A percentile compares a stretch with the other conserved stretches of the same genome.
These are phyloP conservation scores for Albugo laibachii DNA, from an alignment of 352 stramenopile genomes.

Conservation along the genomic window DNA sequence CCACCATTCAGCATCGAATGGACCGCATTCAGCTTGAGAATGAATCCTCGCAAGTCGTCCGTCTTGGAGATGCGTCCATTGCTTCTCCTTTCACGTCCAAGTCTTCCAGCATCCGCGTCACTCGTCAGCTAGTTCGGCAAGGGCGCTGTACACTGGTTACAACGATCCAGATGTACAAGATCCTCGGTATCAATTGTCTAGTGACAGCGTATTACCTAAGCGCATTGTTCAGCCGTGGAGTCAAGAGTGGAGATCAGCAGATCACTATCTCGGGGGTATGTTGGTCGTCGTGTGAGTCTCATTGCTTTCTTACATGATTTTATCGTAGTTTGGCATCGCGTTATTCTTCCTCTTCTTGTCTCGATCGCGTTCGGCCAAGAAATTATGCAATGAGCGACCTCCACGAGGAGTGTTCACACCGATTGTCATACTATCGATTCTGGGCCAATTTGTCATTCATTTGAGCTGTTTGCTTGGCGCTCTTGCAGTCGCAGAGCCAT, in stretches of 20 bases:
- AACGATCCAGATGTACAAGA: constrained; percentile 90
- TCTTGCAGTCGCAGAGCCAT: constrained; percentile 24
- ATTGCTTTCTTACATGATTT: background rate
- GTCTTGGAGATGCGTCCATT: constrained; percentile 91
- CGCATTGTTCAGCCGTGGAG: constrained; percentile 84
- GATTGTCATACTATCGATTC: constrained; percentile 75
- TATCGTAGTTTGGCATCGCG: constrained; percentile 16
- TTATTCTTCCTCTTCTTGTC: constrained; percentile 39
- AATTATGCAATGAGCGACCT: constrained; percentile 58
- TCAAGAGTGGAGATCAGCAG: constrained; percentile 90
- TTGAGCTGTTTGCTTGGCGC: constrained; percentile 48
- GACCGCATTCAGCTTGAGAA: background rate
- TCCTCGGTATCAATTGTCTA: constrained; percentile 89
- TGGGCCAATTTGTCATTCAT: constrained; percentile 84
- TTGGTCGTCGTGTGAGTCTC: background rate
- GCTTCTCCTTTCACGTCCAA: constrained; percentile 92
- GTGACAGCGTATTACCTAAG: constrained; percentile 87
- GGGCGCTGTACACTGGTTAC: constrained; percentile 92
- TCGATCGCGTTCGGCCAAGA: constrained; percentile 70
- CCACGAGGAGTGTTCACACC: constrained; percentile 78
- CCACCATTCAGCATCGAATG: background rate
- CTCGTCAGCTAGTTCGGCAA: constrained; percentile 86
- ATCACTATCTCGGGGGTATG: constrained; percentile 30
- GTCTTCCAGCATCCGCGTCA: constrained; percentile 49
- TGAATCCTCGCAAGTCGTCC: constrained; percentile 39